Base-by-base conservation (phyloP, 148 eudicot genomes). In the Chenopodium suecicum region DNA sequence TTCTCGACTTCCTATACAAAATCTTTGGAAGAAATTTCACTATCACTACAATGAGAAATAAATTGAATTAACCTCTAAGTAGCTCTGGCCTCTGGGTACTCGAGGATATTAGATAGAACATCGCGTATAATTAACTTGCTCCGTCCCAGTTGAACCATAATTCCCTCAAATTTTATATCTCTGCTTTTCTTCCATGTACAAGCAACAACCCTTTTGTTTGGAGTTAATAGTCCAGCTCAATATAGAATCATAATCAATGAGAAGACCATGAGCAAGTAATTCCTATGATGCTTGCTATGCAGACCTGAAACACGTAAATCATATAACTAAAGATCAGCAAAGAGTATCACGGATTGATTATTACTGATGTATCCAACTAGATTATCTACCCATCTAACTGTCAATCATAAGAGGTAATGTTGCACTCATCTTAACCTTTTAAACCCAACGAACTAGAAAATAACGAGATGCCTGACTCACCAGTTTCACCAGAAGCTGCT, bases 401-500 rank as follows among this genome's bases (percentile, higher is more conserved):
- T 62, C 25, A 22, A 12, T 22, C 66, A 22, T 25, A 19, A 62
- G 65, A 62, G 66, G 11, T 6, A 62, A 62, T 8, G 27, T n/a
- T 62, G 66, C 66, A 22, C 25, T 9, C 23, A n/a, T 20, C 27
- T 62, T 62, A 62, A 58, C 63, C 63, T 58, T 20, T 20, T 58
- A 58, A 19, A 58, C 63, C 22, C 19, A 19, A 58, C 63, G 4
- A 50, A 73, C 17, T 64, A 54, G 17, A 44, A 74, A 69, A 27
- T 23, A 3, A 19, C 14, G n/a, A 74, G 63, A 63, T 58, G 20
- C 56, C 64, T 37, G 22, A 70, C 91, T 90, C 82, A 94, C 98
- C 87, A 32, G 74, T 86, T 87, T 93, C 93, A 23, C 97, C 97
- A 71, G 97, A 92, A 77, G 98, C 94, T 37, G 94, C 97, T 1